Evolutionary conservation across 306 rosid species (phyloP).

Genomic region (Vachellia collinsii): DNA sequence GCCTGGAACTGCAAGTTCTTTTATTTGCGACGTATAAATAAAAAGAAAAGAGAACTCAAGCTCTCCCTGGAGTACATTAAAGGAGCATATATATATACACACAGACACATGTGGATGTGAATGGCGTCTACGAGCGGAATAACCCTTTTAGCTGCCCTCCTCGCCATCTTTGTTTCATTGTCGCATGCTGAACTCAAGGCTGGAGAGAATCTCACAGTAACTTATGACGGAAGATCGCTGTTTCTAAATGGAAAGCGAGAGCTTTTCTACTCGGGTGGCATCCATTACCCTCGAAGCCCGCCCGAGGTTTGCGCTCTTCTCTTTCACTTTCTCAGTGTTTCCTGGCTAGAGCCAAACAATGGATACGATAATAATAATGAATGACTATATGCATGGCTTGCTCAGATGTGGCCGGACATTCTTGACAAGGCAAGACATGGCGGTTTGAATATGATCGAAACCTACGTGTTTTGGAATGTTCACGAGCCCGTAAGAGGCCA

Average conservation of each 20-base stretch:
- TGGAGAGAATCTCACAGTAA: conserved; percentile 39
- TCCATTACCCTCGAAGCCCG: conserved; percentile 81
- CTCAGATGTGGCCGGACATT: conserved; percentile 81
- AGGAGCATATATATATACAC: too few species aligned
- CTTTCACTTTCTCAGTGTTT: conserved; percentile 36
- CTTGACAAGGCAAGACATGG: conserved; percentile 69
- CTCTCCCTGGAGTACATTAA: too few species aligned
- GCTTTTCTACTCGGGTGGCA: conserved; percentile 78
- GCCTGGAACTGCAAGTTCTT: too few species aligned
- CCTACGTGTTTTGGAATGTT: conserved; percentile 91
- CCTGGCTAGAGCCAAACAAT: background rate
- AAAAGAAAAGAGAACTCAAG: too few species aligned
- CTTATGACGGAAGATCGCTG: conserved; percentile 53
- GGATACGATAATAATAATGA: too few species aligned
- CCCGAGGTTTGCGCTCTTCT: conserved; percentile 44
- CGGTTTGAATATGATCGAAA: conserved; percentile 82
- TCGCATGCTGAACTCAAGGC: background rate
- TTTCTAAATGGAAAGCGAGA: conserved; percentile 58
- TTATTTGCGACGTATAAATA: too few species aligned
- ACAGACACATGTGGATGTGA: background rate
- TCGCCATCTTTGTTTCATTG: conserved; percentile 36
- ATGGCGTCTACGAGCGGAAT: background rate
- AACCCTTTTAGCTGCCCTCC: conserved; percentile 15
- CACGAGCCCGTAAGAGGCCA: conserved; percentile 81
- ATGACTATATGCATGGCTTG: background rate